Percentiles rank a stretch among this genome's conserved stretches.
These are phyloP conservation scores for Leishmania lainsoni DNA, from an alignment of 208 protist species.

Conservation along the genomic window DNA sequence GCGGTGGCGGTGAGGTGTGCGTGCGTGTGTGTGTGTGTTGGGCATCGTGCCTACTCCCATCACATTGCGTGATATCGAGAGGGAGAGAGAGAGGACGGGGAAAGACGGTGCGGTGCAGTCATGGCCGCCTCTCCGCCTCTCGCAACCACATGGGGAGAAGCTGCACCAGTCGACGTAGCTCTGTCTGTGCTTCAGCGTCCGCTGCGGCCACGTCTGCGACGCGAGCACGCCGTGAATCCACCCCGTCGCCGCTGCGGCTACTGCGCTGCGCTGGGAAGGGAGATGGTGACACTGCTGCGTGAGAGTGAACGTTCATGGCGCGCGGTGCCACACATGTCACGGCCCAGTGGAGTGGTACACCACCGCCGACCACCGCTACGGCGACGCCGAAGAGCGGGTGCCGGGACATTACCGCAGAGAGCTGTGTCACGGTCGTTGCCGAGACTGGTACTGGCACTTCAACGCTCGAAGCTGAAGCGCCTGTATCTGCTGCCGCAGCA, in stretches of 20 bases:
- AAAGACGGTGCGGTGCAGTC: not conserved
- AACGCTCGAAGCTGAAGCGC: not conserved
- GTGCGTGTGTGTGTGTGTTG: not conserved
- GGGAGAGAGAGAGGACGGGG: not conserved
- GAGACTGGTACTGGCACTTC: not conserved
- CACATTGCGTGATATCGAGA: not conserved
- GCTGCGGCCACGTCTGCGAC: conserved; percentile 1
- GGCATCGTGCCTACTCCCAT: not conserved
- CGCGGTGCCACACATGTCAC: conserved; percentile 20
- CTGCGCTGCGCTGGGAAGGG: not conserved
- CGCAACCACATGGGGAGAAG: conserved; percentile 3
- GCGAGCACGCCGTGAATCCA: not conserved
- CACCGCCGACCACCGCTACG: conserved; percentile 31
- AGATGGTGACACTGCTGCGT: not conserved
- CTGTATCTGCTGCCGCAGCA: too few relatives aligned
- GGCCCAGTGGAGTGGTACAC: conserved; percentile 34
- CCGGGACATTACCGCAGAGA: conserved; percentile 23
- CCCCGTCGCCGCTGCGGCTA: not conserved
- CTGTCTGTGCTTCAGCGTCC: conserved; percentile 6
- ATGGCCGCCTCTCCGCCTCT: conserved; percentile 1
- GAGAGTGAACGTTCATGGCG: conserved; percentile 4
- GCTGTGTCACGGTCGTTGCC: not conserved
- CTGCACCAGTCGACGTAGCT: conserved; percentile 14
- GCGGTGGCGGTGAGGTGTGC: not conserved
- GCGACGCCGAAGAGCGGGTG: conserved; percentile 52